Conservation (phyloP, 2,329 filamentous ascomycete genomes). For the Delphinella strobiligena region DNA sequence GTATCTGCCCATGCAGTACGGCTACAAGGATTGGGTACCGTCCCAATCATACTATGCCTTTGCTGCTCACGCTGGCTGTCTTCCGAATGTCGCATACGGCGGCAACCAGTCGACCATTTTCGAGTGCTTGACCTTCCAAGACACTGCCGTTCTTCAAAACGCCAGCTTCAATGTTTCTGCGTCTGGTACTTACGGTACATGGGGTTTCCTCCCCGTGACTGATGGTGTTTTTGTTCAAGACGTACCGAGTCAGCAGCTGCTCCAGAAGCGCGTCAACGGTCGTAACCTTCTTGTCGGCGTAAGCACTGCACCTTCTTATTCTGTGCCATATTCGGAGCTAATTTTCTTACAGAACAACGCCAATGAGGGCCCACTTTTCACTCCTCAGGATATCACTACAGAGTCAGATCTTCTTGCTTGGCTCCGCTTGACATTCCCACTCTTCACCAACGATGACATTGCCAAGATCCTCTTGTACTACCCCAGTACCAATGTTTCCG, state of each 20-base stretch:
- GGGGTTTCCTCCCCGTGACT: constrained; percentile 33
- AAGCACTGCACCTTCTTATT: background rate
- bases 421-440: constrained; percentile 26
- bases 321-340: too few relatives aligned
- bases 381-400: constrained; percentile 30
- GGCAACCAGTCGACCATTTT: constrained; percentile 23
- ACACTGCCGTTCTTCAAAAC: constrained; percentile 25
- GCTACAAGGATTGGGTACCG: constrained; percentile 33
- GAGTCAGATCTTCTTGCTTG: constrained; percentile 26
- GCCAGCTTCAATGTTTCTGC: constrained; percentile 23
- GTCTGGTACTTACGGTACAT: constrained; percentile 27
- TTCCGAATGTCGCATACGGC: constrained; percentile 20
- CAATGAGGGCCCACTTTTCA: constrained; percentile 36
- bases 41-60: constrained; percentile 36
- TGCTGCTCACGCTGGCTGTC: constrained; percentile 30
- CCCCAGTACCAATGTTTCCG: constrained; percentile 15
- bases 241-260: constrained; percentile 26
- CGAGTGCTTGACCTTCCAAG: constrained; percentile 28
- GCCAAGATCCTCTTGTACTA: constrained; percentile 22
- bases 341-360: constrained; percentile 28
- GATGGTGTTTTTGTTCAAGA: constrained; percentile 29
- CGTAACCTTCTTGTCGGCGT: constrained; percentile 22
- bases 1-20: constrained; percentile 42
- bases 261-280: constrained; percentile 26
- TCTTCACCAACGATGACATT: constrained; percentile 26